Conservation (phyloP, 805 yeast genomes). For the Schizosaccharomyces lindneri region DNA sequence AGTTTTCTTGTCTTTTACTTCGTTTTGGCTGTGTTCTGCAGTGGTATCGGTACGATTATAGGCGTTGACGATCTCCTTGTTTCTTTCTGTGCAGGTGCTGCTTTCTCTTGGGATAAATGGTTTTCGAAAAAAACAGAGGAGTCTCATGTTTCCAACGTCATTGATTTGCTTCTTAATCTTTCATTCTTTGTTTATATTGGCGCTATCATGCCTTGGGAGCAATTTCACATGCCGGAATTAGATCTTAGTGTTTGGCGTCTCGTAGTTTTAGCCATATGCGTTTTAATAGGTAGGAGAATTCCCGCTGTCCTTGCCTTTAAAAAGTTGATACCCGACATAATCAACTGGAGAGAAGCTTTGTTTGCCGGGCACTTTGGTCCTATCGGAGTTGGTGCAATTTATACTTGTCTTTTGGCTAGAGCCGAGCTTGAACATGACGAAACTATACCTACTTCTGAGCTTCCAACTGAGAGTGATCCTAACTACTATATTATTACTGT, state of each 20-base stretch:
- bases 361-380: slow-evolving; percentile 95
- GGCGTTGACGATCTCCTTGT: slow-evolving; percentile 78
- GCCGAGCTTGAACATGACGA: slow-evolving; percentile 37
- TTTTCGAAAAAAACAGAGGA: slow-evolving; percentile 63
- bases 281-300: slow-evolving; percentile 50
- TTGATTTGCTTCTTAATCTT: slow-evolving; percentile 58
- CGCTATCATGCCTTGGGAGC: slow-evolving; percentile 70
- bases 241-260: slow-evolving; percentile 64
- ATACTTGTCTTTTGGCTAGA: slow-evolving; percentile 59
- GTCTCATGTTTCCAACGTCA: slow-evolving; percentile 70
- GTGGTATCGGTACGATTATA: slow-evolving; percentile 68
- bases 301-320: slow-evolving; percentile 58
- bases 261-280: slow-evolving; percentile 44
- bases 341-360: slow-evolving; percentile 77
- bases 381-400: slow-evolving; percentile 81
- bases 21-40: slow-evolving; percentile 57
- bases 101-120: slow-evolving; percentile 87
- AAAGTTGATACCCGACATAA: slow-evolving; percentile 64
- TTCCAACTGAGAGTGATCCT: slow-evolving; percentile 24
- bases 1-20: slow-evolving; percentile 68
- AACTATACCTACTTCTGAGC: slow-evolving; percentile 29
- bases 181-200: slow-evolving; percentile 79
- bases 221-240: slow-evolving; percentile 33
- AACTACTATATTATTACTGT: slow-evolving; percentile 35
- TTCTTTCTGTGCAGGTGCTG: slow-evolving; percentile 79